These are phyloP conservation scores for Diaporthe sp. DNA, from an alignment of 2,329 filamentous ascomycete genomes.

Conservation along the genomic window DNA sequence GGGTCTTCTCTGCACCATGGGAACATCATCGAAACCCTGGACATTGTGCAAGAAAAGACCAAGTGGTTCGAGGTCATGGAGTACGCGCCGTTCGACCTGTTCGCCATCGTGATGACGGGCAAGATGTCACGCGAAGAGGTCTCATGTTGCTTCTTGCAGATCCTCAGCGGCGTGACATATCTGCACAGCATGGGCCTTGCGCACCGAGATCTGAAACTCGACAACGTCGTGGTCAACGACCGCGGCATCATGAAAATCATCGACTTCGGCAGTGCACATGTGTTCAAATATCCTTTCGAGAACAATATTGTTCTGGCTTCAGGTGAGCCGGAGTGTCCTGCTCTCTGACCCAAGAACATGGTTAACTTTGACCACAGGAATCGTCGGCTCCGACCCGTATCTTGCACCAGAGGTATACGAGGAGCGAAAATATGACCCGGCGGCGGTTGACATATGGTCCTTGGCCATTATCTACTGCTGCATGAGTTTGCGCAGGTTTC, in stretches of 20 bases:
- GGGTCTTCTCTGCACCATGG: slow-evolving; percentile 96
- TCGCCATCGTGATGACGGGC: slow-evolving; percentile 98
- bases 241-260: slow-evolving; percentile 99
- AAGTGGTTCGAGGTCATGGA: slow-evolving; percentile 99
- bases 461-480: slow-evolving; percentile 98
- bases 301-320: slow-evolving; percentile 83
- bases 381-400: slow-evolving; percentile 90
- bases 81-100: slow-evolving; percentile 94
- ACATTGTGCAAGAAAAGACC: slow-evolving; percentile 93
- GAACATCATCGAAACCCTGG: slow-evolving; percentile 97
- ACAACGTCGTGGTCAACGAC: slow-evolving; percentile 98
- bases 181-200: slow-evolving; percentile 94
- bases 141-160: slow-evolving; percentile 91
- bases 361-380: slow-evolving; percentile 52
- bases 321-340: slow-evolving; percentile 64
- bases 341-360: neutral
- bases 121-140: slow-evolving; percentile 95
- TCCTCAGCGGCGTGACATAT: slow-evolving; percentile 93
- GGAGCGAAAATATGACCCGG: slow-evolving; percentile 90
- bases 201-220: slow-evolving; percentile 93
- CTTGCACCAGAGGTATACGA: slow-evolving; percentile 97
- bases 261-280: slow-evolving; percentile 96
- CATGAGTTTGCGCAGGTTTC: slow-evolving; percentile 95
- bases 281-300: slow-evolving; percentile 98
- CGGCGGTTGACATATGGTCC: slow-evolving; percentile 97